A percentile compares a stretch with the other conserved stretches of the same genome.
phyloP scores from a whole-genome alignment of 495 filamentous ascomycete species.

The Tetracladium marchalianum region DNA sequence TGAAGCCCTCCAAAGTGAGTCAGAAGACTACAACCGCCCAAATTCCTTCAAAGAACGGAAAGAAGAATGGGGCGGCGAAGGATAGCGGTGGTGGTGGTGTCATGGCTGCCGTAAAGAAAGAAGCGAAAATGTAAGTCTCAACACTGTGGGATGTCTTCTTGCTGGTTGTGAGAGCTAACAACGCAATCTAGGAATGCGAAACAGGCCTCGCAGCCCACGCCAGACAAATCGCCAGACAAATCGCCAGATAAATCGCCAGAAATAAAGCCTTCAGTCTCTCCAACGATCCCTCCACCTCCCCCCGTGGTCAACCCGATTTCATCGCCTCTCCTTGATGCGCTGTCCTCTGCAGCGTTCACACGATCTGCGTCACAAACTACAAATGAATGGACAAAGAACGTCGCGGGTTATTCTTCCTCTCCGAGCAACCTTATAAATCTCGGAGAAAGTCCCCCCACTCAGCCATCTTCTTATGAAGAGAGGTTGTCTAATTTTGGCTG shows the following conservation, averaged over 20 bases:
- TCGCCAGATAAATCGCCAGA: slow-evolving; percentile 15
- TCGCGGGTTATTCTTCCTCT: slow-evolving; percentile 39
- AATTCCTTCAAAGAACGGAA: slow-evolving; percentile 13
- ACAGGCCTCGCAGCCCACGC: slow-evolving; percentile 2
- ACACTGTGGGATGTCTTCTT: neutral
- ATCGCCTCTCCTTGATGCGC: slow-evolving; percentile 18
- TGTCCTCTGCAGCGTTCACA: slow-evolving; percentile 16
- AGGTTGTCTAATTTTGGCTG: slow-evolving; percentile 25
- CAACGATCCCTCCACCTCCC: neutral
- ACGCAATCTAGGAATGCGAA: slow-evolving; percentile 5
- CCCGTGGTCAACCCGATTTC: slow-evolving; percentile 8
- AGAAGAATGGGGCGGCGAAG: slow-evolving; percentile 21
- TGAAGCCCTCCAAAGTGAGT: slow-evolving; percentile 10
- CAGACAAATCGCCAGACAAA: slow-evolving; percentile 16
- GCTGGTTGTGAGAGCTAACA: slow-evolving; percentile 3
- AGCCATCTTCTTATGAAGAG: slow-evolving; percentile 45
- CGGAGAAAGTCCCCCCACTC: slow-evolving; percentile 43
- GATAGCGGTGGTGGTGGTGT: slow-evolving; percentile 13
- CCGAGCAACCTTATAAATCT: slow-evolving; percentile 42
- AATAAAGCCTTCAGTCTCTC: slow-evolving; percentile 10
- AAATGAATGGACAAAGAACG: slow-evolving; percentile 42
- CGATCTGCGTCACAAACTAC: slow-evolving; percentile 22
- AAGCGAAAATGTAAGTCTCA: slow-evolving; percentile 14
- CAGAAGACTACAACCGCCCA: slow-evolving; percentile 26
- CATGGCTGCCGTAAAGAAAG: slow-evolving; percentile 18